Conservation (phyloP, 2,329 filamentous ascomycete genomes). For the Colletotrichum shisoi region DNA sequence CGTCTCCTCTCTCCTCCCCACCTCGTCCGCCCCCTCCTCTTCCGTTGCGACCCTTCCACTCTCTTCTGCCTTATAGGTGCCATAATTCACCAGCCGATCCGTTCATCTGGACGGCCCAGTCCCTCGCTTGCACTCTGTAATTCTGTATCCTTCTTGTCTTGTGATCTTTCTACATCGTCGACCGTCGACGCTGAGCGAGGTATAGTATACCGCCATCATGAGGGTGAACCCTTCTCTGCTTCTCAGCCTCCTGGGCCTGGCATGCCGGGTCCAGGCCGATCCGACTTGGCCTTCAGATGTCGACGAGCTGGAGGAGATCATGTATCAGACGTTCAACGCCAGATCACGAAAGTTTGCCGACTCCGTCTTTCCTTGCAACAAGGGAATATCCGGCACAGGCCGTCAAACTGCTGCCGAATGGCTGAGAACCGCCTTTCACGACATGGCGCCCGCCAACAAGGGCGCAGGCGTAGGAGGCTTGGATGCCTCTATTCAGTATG, state of each 20-base stretch:
- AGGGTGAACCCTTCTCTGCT: slow-evolving; percentile 43
- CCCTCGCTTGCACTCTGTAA: slow-evolving; percentile 19
- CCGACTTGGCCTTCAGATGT: slow-evolving; percentile 68
- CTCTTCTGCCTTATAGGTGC: slow-evolving; percentile 6
- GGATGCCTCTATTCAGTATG: slow-evolving; percentile 68
- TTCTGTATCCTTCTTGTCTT: too few relatives aligned
- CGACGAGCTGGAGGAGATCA: slow-evolving; percentile 70
- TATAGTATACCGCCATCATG: slow-evolving; percentile 43
- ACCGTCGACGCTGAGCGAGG: background rate
- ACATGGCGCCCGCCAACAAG: slow-evolving; percentile 64
- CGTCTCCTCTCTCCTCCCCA: slow-evolving; percentile 9
- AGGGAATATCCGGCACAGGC: slow-evolving; percentile 61
- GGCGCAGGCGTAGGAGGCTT: slow-evolving; percentile 61
- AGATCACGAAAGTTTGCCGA: slow-evolving; percentile 63
- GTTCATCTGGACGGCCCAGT: slow-evolving; percentile 1
- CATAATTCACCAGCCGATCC: background rate
- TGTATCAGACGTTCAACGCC: slow-evolving; percentile 66
- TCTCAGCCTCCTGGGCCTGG: slow-evolving; percentile 51
- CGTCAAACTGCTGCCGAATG: slow-evolving; percentile 68
- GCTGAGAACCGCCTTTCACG: slow-evolving; percentile 68
- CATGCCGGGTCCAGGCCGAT: slow-evolving; percentile 51
- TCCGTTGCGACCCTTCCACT: slow-evolving; percentile 1
- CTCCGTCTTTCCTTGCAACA: slow-evolving; percentile 65
- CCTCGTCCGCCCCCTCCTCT: slow-evolving; percentile 1
- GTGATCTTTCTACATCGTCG: background rate